These are phyloP conservation scores for Cyberlindnera amylophila DNA, from an alignment of 805 yeast species.

Conservation along the genomic window DNA sequence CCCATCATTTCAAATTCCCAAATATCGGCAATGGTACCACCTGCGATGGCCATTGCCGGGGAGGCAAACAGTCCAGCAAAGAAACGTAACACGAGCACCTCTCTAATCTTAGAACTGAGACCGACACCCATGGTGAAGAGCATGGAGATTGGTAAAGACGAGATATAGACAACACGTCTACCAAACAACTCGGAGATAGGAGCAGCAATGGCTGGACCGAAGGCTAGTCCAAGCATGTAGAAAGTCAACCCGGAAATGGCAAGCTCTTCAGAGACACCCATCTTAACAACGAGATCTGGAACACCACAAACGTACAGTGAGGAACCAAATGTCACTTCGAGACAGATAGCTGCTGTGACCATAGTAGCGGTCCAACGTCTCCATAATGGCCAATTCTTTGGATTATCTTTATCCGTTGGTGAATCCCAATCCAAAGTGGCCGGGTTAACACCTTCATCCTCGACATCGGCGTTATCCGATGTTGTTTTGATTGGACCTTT, in stretches of 20 bases:
- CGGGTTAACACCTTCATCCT: slow-evolving; percentile 35
- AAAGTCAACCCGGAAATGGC: slow-evolving; percentile 67
- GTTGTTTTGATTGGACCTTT: slow-evolving; percentile 1
- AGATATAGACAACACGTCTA: slow-evolving; percentile 55
- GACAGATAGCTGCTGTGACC: slow-evolving; percentile 60
- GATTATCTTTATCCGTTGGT: slow-evolving; percentile 58
- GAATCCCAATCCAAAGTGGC: slow-evolving; percentile 53
- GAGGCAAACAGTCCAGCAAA: slow-evolving; percentile 74
- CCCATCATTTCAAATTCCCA: slow-evolving; percentile 67
- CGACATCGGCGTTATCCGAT: slow-evolving; percentile 16
- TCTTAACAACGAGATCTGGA: slow-evolving; percentile 44
- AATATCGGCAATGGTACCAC: slow-evolving; percentile 78
- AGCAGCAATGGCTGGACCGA: slow-evolving; percentile 68
- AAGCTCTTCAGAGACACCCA: slow-evolving; percentile 56
- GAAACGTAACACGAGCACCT: slow-evolving; percentile 64
- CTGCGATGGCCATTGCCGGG: slow-evolving; percentile 80
- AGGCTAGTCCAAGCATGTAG: slow-evolving; percentile 66
- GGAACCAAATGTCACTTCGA: slow-evolving; percentile 72
- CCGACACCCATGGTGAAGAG: slow-evolving; percentile 74
- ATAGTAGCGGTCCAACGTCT: slow-evolving; percentile 64
- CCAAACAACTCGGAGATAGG: slow-evolving; percentile 72
- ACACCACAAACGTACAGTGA: slow-evolving; percentile 68
- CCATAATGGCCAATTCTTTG: slow-evolving; percentile 63
- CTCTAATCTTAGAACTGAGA: slow-evolving; percentile 54
- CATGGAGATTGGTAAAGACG: slow-evolving; percentile 63